Percentiles rank a stretch among this genome's conserved stretches.
Evolutionary conservation across 2,329 filamentous ascomycete genomes (phyloP).

Genomic region (Trichophyton verrucosum): DNA sequence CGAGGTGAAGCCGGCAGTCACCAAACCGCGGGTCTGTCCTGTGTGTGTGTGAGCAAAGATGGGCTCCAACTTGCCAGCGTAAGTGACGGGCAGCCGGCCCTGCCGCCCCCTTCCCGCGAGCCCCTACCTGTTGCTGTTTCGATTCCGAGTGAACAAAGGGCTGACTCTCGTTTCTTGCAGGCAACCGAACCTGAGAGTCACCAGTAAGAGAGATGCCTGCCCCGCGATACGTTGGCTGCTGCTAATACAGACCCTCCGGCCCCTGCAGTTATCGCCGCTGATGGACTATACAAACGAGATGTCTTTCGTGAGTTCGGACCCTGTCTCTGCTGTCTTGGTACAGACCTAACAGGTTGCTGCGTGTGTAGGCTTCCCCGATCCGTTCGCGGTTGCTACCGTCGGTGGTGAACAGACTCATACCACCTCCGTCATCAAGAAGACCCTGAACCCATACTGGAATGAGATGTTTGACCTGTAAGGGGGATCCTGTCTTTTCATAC

Average conservation of each 20-base stretch:
- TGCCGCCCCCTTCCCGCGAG: not conserved
- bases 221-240: slow-evolving; percentile 3
- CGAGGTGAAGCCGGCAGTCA: slow-evolving; percentile 6
- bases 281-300: slow-evolving; percentile 98
- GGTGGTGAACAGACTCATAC: slow-evolving; percentile 97
- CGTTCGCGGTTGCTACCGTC: slow-evolving; percentile 92
- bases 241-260: not conserved
- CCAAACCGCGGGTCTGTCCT: not conserved
- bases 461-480: slow-evolving; percentile 95
- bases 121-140: not conserved
- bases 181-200: slow-evolving; percentile 80
- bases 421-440: slow-evolving; percentile 94
- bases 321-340: not conserved
- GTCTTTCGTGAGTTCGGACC: slow-evolving; percentile 71
- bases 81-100: slow-evolving; percentile 27
- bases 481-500: not conserved
- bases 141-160: too few relatives aligned
- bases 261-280: slow-evolving; percentile 72
- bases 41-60: slow-evolving; percentile 19
- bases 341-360: slow-evolving; percentile 5
- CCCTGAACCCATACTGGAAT: slow-evolving; percentile 99
- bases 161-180: slow-evolving; percentile 30
- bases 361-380: slow-evolving; percentile 76
- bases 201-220: slow-evolving; percentile 48
- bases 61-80: slow-evolving; percentile 53